Base-by-base conservation (phyloP, 495 filamentous ascomycete species). In the Thermochaetoides thermophila region DNA sequence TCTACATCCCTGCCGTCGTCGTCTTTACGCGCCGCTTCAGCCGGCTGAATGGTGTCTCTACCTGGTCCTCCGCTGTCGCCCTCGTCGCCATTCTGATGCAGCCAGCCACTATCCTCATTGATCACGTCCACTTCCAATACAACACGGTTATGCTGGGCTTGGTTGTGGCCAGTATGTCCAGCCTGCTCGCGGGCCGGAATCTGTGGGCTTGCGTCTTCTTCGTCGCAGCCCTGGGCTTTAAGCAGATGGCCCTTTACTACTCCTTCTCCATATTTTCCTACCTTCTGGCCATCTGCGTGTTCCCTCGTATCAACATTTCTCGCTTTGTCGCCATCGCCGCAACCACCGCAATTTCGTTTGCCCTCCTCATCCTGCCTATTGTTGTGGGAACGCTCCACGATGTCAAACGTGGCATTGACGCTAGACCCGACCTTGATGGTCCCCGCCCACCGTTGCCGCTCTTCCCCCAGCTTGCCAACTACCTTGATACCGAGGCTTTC, bases 171-270 rank as follows among this genome's bases (percentile, higher is more conserved):
- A 83, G 78, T 45, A 73, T 92, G 63, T 85, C 84, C 23, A 84
- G 81, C 53, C 81, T 94, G 47, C 53, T 92, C 25, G 83, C 84
- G 2, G 81, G 80, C 3, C 73, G 84, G 27, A 74, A 78, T 46
- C 68, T 92, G 37, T 95, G 86, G 84, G 71, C 78, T 5, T 81
- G 78, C 38, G 71, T 89, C 32, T 96, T 93, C 59, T 97, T 97
- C 49, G 87, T 97, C n/a, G 69, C 74, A 2, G 80, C 85, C 11
- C 59, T 97, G 15, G 81, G 81, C 9, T 97, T 93, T 63, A 97
- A 97, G 62, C 89, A 97, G 53, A 97, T 97, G 89, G 89, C 87
- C 3, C 63, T 97, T 7, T 97, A 94, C 55, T 97, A 94, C 53
- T 85, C 89, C 3, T 85, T 91, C 1, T 74, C 76, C 9, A 74